Evolutionary conservation across 2,329 filamentous ascomycete genomes (phyloP).

Genomic region (Balansia obtecta): DNA sequence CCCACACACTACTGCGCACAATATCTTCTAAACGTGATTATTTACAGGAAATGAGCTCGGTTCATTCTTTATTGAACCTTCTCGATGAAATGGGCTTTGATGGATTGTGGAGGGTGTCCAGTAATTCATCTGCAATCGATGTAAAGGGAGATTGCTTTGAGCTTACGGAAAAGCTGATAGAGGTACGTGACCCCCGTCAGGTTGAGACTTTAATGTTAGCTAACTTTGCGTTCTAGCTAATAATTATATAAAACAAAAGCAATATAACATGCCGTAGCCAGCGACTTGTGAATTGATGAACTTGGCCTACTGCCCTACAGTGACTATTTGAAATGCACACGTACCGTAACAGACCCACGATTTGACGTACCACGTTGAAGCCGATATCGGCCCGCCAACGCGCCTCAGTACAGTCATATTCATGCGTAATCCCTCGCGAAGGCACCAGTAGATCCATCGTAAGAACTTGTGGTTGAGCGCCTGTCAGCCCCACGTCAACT

Average conservation of each 20-base stretch:
- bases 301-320: not conserved
- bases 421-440: not conserved
- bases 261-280: not conserved
- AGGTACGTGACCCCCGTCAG: conserved; percentile 28
- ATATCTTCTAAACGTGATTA: conserved; percentile 43
- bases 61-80: conserved; percentile 35
- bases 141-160: conserved; percentile 39
- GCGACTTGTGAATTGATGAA: not conserved
- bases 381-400: conserved; percentile 5
- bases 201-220: not conserved
- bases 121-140: conserved; percentile 35
- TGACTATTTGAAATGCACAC: not conserved
- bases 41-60: conserved; percentile 32
- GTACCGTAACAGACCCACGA: not conserved
- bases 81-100: conserved; percentile 50
- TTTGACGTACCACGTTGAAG: not conserved
- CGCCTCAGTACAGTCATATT: conserved; percentile 5
- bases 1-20: conserved; percentile 46
- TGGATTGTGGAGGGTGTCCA: conserved; percentile 48
- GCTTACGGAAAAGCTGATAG: conserved; percentile 48
- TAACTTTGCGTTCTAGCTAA: conserved; percentile 5
- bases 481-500: not conserved
- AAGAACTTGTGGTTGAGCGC: not conserved
- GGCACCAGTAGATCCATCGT: not conserved
- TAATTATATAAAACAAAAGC: conserved; percentile 3